Evolutionary conservation across 148 eudicot genomes (phyloP), one percentile per base, ranked within the genome.

Genomic region (Suaeda aralocaspica): DNA sequence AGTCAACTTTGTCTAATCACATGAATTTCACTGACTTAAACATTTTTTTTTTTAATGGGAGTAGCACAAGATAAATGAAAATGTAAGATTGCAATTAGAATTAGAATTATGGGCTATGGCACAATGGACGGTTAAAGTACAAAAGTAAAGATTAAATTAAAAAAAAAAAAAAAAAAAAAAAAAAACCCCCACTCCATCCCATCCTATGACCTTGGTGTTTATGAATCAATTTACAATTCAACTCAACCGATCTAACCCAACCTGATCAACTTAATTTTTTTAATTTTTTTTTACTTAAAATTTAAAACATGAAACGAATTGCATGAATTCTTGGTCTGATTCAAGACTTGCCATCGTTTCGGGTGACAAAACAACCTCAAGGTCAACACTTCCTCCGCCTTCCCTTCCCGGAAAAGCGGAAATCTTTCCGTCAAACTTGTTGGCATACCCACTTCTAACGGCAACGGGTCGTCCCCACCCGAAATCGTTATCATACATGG

Each of bases 391-490:
- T 18, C 97, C 97, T 1, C 85, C 84, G 4, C 89, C 91, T 6
- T 82, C 84, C 29, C 95, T 60, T 21, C 97, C 97, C 2, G 97
- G 97, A 46, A 91, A 91, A 0, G 97, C 97, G 18, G 97, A 91
- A 2, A 91, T 89, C 79, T 91, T 89, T n/a, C 97, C 97, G 15
- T 91, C 97, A 29, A 91, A 91, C 74, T 91, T 91, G 60, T 91
- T 91, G 0, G 92, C 92, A 79, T 82, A 67, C 55, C 97, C 97
- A 68, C 97, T 91, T 78, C 97, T 61, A 0, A 91, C 77, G 1
- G 90, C 92, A 21, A 91, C 36, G 33, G 97, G 97, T 50, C 83
- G 59, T 11, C 97, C 97, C 94, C 94, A 91, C 77, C 97, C 97
- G 70, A 91, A 89, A 80, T 91, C 89, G 11, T 85, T 89, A 9